Base-by-base conservation (phyloP, 1,284 basidiomycete genomes). In the Malassezia pachydermatis region DNA sequence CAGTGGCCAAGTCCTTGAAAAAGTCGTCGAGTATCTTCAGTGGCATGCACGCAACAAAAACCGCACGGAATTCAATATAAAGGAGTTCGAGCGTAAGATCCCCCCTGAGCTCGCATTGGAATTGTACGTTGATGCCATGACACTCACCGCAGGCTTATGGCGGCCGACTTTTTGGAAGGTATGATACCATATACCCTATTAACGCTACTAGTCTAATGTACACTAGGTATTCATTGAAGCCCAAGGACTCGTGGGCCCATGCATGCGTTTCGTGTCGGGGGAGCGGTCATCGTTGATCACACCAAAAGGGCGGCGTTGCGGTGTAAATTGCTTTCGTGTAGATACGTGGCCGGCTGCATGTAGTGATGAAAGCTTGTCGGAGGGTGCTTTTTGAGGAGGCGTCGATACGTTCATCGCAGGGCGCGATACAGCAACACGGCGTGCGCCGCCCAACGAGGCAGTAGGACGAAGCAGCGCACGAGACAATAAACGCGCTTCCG, bases 41-140 rank as follows among this genome's bases (percentile, higher is more conserved):
- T 87, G 84, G 77, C 85, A 84, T 73, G 75, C 79, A 0, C 75
- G 81, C 51, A 84, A 85, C 65, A 78, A 80, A 48, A 75, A 76
- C 13, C 75, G 76, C 0, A 72, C 76, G 2, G 83, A 81, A 55
- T 81, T 83, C 57, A 83, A 85, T 36, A 75, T 86, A 17, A 84
- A 85, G 0, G 84, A 88, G 54, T 83, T 86, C 57, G 75, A 78
- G 64, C 84, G 86, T 53, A 77, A 84, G 16, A 78, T 88, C 50
- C 79, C 80, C 1, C 84, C 84, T 2, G 86, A 88, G 71, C 79
- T 88, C 23, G 82, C 83, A 1, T 72, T 88, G 4, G 86, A 88
- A 66, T 70, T 88, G 86, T 88, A 58, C 67, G 84, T 67, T 5
- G 83, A 24, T n/a, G 25, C 4, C 20, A 6, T 6, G 19, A n/a